phyloP scores from a whole-genome alignment of 2,329 filamentous ascomycete species.

The Myriosclerotinia duriaeana region DNA sequence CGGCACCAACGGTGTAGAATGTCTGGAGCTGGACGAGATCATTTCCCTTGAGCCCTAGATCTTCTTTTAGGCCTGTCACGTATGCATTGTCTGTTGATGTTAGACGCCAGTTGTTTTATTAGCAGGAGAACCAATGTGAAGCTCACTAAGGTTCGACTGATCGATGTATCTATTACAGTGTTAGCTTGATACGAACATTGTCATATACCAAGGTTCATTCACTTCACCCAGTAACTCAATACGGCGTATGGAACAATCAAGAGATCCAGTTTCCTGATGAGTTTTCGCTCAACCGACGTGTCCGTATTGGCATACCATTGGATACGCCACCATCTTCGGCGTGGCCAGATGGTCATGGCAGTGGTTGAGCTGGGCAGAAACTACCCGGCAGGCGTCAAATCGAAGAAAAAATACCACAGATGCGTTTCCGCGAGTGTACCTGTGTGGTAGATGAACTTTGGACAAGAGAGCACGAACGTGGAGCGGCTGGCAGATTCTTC shows the following conservation, averaged over 20 bases:
- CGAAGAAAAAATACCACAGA: neutral
- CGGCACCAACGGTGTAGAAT: constrained; percentile 30
- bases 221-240: constrained; percentile 51
- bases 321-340: neutral
- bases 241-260: constrained; percentile 57
- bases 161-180: constrained; percentile 24
- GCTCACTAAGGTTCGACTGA: constrained; percentile 31
- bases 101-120: constrained; percentile 12
- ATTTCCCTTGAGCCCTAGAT: constrained; percentile 51
- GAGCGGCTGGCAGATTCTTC: neutral
- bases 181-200: neutral
- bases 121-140: neutral
- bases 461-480: neutral
- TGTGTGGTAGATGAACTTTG: neutral
- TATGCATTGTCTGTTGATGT: constrained; percentile 34
- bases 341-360: neutral
- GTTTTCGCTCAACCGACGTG: constrained; percentile 49
- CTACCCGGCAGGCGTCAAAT: neutral
- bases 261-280: constrained; percentile 56
- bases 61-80: constrained; percentile 40
- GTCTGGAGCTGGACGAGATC: constrained; percentile 44
- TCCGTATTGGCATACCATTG: constrained; percentile 52
- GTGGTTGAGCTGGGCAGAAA: neutral
- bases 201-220: neutral
- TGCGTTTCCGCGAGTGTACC: neutral